phyloP scores from a whole-genome alignment of 257 asterid genomes.

The Eucommia ulmoides region DNA sequence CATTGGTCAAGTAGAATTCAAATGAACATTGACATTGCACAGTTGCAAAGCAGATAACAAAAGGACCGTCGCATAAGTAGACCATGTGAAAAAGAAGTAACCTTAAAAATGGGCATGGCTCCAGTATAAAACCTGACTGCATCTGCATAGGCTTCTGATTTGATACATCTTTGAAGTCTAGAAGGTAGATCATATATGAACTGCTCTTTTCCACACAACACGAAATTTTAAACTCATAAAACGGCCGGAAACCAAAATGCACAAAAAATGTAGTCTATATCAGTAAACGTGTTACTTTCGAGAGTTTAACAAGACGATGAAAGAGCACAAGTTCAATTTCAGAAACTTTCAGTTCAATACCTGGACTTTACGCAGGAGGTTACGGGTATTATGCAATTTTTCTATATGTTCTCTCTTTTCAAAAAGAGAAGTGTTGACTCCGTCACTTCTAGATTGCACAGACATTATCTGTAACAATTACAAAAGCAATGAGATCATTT shows the following conservation, averaged over 20 bases:
- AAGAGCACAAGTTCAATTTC: constrained; percentile 6
- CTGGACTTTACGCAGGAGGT: constrained; percentile 95
- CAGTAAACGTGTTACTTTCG: background rate
- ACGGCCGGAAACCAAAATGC: too few relatives aligned
- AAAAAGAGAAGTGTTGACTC: constrained; percentile 90
- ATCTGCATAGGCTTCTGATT: constrained; percentile 91
- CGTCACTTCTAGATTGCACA: constrained; percentile 92
- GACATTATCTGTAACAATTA: constrained; percentile 67
- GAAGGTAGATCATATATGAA: constrained; percentile 92
- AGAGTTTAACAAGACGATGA: background rate
- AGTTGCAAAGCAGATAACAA: constrained; percentile 4
- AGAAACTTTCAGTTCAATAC: constrained; percentile 24
- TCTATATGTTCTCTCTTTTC: constrained; percentile 97
- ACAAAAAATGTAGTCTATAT: too few relatives aligned
- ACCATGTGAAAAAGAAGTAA: constrained; percentile 16
- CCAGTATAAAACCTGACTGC: constrained; percentile 93
- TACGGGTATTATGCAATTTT: constrained; percentile 92
- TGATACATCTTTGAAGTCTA: constrained; percentile 84
- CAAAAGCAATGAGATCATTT: too few relatives aligned
- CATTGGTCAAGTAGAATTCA: too few relatives aligned
- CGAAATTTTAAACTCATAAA: constrained; percentile 31
- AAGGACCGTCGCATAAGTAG: constrained; percentile 2
- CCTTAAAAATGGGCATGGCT: constrained; percentile 97
- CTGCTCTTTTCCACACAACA: constrained; percentile 61
- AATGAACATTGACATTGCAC: too few relatives aligned